phyloP scores from a whole-genome alignment of 495 filamentous ascomycete species.

The Penicillium simplicissimum region DNA sequence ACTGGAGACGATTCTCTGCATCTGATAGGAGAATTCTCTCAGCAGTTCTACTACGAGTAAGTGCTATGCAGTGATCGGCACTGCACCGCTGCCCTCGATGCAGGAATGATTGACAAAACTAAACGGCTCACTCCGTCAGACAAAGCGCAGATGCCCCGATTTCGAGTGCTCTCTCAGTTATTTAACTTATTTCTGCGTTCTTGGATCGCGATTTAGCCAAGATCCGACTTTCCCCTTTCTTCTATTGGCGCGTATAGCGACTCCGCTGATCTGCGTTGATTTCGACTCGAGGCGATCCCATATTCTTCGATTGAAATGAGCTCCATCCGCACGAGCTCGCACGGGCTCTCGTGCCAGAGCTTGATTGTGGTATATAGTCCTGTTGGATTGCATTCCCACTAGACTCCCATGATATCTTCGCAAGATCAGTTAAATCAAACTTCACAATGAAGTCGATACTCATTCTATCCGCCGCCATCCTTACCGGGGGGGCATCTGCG shows the following conservation, averaged over 20 bases:
- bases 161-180: not conserved
- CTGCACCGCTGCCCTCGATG: too few relatives aligned
- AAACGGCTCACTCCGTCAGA: too few relatives aligned
- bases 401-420: not conserved
- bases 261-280: not conserved
- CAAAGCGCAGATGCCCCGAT: not conserved
- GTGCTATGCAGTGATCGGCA: not conserved
- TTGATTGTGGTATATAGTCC: not conserved
- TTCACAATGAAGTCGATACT: not conserved
- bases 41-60: not conserved
- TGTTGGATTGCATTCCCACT: not conserved
- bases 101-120: too few relatives aligned
- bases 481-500: not conserved
- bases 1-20: not conserved
- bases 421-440: not conserved
- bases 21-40: not conserved
- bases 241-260: not conserved
- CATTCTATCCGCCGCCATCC: not conserved
- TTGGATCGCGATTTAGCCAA: not conserved
- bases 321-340: not conserved
- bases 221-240: not conserved
- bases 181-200: not conserved
- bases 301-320: not conserved
- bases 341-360: not conserved
- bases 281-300: not conserved